Base-by-base conservation (phyloP, 345 rosid species). In the Syzygium aromaticum region DNA sequence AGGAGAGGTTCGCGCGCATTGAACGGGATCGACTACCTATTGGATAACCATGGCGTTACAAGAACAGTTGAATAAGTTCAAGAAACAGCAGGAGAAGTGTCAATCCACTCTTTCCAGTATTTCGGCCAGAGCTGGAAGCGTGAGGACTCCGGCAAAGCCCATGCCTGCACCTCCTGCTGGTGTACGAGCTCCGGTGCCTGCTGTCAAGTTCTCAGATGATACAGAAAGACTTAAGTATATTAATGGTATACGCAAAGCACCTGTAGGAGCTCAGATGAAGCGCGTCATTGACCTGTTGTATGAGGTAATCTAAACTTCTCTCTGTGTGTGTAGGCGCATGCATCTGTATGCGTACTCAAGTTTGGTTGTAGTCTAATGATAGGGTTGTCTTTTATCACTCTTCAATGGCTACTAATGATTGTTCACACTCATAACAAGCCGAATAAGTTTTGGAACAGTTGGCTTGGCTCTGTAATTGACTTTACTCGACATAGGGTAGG, bases 251-350 rank as follows among this genome's bases (percentile, higher is more conserved):
- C 92, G 99, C 38, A 96, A 95, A 91, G 89, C 91, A 27, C 97
- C 96, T 78, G 96, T 93, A 38, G 99, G 99, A 17, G 95, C 98
- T 87, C 99, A 96, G 92, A 95, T 97, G 85, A 97, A 96, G 91
- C 98, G 97, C 30, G 98, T 97, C 87, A 96, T 97, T 33, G 95
- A 95, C 87, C 91, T 94, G 84, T 89, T 96, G 53, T 85, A 84
- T 3, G 93, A 91, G 95, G 96, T 95, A 46, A 49, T 83, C 85
- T 49, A 0, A 49, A 46, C 21, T 38, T 0, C 22, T 46, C 53
- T 49, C 30, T 43, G 14, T 38, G 2, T 19, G 25, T 73, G 49
- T 49, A 38, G 82, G 49, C 5, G 49, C 27, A 73, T 23, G 14
- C 27, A 38, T 73, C 38, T 73, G 7, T 5, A 73, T 73, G 49